A percentile compares a stretch with the other conserved stretches of the same genome.
Evolutionary conservation across 2,329 filamentous ascomycete genomes (phyloP).

Genomic region (Sporothrix pallida): DNA sequence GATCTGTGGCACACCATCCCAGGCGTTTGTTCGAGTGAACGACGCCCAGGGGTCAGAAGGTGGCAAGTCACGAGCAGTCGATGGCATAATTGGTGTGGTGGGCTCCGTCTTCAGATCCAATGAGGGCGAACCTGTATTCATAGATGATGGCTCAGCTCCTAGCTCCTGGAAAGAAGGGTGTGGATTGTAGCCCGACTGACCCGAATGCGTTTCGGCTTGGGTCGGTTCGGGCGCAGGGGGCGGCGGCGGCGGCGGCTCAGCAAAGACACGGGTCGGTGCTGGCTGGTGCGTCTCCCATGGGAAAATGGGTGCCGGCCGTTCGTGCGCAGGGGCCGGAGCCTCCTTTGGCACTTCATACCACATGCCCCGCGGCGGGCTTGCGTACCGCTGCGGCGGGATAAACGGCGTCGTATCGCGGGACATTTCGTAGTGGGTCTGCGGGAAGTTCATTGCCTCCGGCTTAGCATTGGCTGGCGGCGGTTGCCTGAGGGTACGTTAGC

Average conservation of each 20-base stretch:
- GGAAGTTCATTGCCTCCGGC: conserved; percentile 86
- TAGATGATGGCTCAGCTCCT: conserved; percentile 44
- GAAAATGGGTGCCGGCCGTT: conserved; percentile 74
- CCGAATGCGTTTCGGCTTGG: conserved; percentile 40
- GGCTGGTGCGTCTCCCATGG: conserved; percentile 82
- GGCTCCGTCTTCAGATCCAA: conserved; percentile 51
- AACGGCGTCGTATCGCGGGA: conserved; percentile 77
- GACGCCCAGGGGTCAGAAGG: conserved; percentile 70
- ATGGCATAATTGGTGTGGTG: conserved; percentile 56
- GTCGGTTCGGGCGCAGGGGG: conserved; percentile 37
- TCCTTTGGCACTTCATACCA: conserved; percentile 81
- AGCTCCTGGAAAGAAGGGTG: conserved; percentile 36
- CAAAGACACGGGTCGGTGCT: conserved; percentile 68
- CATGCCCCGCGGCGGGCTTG: conserved; percentile 85
- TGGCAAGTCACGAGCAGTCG: conserved; percentile 49
- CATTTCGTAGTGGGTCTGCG: conserved; percentile 80
- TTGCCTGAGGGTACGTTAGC: conserved; percentile 55
- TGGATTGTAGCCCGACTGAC: conserved; percentile 39
- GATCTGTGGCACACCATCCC: conserved; percentile 91
- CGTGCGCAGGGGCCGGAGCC: conserved; percentile 58
- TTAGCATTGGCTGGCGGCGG: conserved; percentile 69
- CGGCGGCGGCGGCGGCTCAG: conserved; percentile 46
- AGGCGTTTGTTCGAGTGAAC: conserved; percentile 82
- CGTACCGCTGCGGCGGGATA: conserved; percentile 75
- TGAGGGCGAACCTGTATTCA: conserved; percentile 47